These are phyloP conservation scores for Aspergillus ruber DNA, from an alignment of 2,329 filamentous ascomycete species.

Conservation along the genomic window DNA sequence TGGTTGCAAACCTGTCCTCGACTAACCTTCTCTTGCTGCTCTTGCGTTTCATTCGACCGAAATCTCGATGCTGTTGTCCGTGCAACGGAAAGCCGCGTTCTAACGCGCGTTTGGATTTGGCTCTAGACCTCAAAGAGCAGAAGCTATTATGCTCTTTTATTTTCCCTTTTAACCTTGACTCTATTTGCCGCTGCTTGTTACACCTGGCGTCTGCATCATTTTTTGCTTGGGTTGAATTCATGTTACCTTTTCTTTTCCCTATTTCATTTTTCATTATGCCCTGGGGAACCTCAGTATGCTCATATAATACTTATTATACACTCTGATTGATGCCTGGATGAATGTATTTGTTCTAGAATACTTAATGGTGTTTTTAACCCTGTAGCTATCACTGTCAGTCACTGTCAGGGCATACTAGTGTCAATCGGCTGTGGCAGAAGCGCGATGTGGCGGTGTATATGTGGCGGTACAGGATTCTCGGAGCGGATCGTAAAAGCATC, in stretches of 20 bases:
- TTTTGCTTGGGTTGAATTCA: constrained; percentile 21
- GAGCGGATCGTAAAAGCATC: constrained; percentile 35
- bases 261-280: constrained; percentile 11
- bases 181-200: constrained; percentile 23
- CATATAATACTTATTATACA: constrained; percentile 29
- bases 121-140: constrained; percentile 24
- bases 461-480: constrained; percentile 27
- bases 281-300: constrained; percentile 23
- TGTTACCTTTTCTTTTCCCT: constrained; percentile 11
- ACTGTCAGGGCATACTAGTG: no score
- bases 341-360: neutral
- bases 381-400: neutral
- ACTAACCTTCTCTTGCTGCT: neutral
- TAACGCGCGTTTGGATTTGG: constrained; percentile 21
- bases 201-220: constrained; percentile 29
- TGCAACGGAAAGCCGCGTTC: constrained; percentile 11
- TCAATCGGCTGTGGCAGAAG: neutral
- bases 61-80: constrained; percentile 6
- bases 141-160: constrained; percentile 17
- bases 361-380: neutral
- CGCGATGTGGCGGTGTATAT: constrained; percentile 9
- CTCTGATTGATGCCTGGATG: constrained; percentile 2
- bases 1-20: constrained; percentile 1
- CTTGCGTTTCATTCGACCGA: neutral
- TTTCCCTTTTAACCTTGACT: constrained; percentile 16